phyloP scores from a whole-genome alignment of 163 green algal species.

The Chloromonas sp. region DNA sequence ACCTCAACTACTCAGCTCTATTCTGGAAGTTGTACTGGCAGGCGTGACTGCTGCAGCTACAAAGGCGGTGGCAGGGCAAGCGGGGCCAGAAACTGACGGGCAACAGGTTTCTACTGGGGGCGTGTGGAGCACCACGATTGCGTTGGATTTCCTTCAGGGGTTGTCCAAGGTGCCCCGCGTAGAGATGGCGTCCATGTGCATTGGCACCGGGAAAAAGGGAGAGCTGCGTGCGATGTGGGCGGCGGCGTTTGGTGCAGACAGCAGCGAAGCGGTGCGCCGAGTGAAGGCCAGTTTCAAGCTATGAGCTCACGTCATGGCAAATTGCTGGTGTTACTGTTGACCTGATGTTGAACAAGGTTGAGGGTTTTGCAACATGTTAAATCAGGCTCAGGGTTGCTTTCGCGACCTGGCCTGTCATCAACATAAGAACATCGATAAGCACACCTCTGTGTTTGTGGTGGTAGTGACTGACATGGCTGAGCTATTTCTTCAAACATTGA shows the following conservation, averaged over 20 bases:
- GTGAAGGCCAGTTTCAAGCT: too few relatives aligned
- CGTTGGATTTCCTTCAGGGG: conserved; percentile 35
- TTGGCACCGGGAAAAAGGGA: conserved; percentile 29
- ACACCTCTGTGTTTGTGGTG: too few relatives aligned
- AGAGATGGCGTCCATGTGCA: conserved; percentile 56
- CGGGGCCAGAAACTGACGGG: neutral
- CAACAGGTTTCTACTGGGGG: neutral
- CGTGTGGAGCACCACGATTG: neutral
- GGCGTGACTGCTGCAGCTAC: conserved; percentile 7
- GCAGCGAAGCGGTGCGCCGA: too few relatives aligned
- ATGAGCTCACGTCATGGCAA: too few relatives aligned
- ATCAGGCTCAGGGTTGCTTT: too few relatives aligned
- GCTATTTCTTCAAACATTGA: too few relatives aligned
- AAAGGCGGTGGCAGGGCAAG: neutral
- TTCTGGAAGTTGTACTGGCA: conserved; percentile 38
- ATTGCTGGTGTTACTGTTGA: too few relatives aligned
- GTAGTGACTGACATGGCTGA: too few relatives aligned
- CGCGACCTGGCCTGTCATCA: too few relatives aligned
- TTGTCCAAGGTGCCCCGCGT: conserved; percentile 55
- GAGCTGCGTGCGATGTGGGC: conserved; percentile 35
- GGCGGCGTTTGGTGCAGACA: neutral
- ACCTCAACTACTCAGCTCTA: conserved; percentile 36
- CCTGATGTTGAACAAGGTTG: too few relatives aligned
- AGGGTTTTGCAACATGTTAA: too few relatives aligned
- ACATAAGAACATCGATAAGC: too few relatives aligned